Evolutionary conservation across 2,329 filamentous ascomycete genomes (phyloP).

Genomic region (Sarocladium oryzae): DNA sequence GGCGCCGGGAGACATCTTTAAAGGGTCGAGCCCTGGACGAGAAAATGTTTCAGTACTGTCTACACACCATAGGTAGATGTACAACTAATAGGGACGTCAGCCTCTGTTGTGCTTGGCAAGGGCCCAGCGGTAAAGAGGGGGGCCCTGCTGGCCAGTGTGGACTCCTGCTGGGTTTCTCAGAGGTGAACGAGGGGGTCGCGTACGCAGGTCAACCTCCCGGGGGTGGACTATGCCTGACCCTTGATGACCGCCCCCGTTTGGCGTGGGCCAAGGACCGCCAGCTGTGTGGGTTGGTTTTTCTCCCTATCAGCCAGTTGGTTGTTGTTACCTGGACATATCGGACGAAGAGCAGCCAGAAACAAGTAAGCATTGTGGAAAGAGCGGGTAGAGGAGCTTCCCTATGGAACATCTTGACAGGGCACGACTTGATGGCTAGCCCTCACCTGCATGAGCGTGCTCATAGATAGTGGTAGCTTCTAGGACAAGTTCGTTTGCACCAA

Average conservation of each 20-base stretch:
- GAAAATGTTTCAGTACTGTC: neutral
- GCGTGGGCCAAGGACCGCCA: neutral
- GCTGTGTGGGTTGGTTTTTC: too few species aligned
- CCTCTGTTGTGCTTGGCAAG: too few species aligned
- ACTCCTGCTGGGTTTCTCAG: neutral
- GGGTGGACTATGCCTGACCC: neutral
- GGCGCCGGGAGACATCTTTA: neutral
- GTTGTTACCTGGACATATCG: neutral
- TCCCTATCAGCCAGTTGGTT: too few species aligned
- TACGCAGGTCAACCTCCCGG: neutral
- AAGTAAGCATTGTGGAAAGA: too few species aligned
- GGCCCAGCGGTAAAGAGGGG: neutral
- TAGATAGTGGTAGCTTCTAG: too few species aligned
- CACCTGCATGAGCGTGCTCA: too few species aligned
- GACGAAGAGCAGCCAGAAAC: neutral
- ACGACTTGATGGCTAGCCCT: too few species aligned
- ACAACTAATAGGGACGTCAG: too few species aligned
- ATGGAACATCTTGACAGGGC: too few species aligned
- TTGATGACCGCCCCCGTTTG: neutral
- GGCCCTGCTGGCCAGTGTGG: neutral
- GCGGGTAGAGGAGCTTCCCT: too few species aligned
- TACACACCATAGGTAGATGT: too few species aligned
- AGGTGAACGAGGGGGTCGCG: neutral
- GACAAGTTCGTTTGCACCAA: too few species aligned
- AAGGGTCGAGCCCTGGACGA: neutral